Evolutionary conservation across 2,329 filamentous ascomycete genomes (phyloP), one percentile per base, ranked within the genome.

Genomic region (Sporothrix brasiliensis): DNA sequence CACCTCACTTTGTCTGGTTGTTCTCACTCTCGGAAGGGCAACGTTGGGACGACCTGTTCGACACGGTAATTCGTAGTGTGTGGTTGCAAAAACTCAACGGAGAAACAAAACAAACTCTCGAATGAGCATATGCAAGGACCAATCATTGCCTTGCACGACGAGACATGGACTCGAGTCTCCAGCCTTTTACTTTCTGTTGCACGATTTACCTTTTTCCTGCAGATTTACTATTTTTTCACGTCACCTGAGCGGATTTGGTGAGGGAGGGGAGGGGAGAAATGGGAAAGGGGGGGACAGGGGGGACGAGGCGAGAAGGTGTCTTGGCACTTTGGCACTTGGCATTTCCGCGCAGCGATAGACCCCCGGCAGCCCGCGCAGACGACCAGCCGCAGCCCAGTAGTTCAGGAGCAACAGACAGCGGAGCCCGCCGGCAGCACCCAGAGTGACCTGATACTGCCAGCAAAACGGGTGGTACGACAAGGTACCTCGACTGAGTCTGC

Each of bases 201-300:
- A 50, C 49, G 16, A 49, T 49, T 49, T 34, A 7, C 34, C 6
- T 34, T 9, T 34, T 7, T 34, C 34, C 34, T 34, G 34, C 34
- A 34, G 34, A 34, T 7, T 9, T 7, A 44, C 41, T 7, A 44
- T 50, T 75, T 75, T 76, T 73, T 72, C 67, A 50, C 70, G 69
- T 77, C 76, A 77, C 75, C 75, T 77, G 76, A 76, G 73, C 74
- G 14, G 58, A 73, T 74, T 73, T 74, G 73, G 72, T 74, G 74
- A 75, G 70, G 70, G 70, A 70, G 68, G 65, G 60, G 24, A 24
- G 24, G 61, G 47, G 16, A 60, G 52, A 27, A 53, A 69, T 19
- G 52, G 16, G 52, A 13, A 13, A 30, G 58, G 39, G 58, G 39
- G 21, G 30, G n/a, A 58, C 27, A 30, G 30, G 19, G 27, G 27